Base-by-base conservation (phyloP, 176 grass and related monocot genomes). In the Hordeum vulgare region DNA sequence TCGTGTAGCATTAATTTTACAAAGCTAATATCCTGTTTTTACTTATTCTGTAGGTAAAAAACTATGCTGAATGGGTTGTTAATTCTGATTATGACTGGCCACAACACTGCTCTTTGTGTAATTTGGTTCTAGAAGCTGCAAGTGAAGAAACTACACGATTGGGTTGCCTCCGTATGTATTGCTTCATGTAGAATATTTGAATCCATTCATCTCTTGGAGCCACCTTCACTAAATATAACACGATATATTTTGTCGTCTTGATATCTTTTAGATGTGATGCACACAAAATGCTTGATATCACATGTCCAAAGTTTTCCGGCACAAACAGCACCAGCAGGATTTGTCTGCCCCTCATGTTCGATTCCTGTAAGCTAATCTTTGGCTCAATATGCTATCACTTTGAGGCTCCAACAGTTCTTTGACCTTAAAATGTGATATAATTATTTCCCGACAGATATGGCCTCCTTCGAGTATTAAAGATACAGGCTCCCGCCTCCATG, bases 31-130 rank as follows among this genome's bases (percentile, higher is more conserved):
- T 23, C 3, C 75, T 45, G 3, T 72, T 25, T 75, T 28, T 77
- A 42, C 8, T 64, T 74, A 57, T 83, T 88, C 24, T 89, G 61
- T 84, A 98, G 96, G 96, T 98, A 31, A 98, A 94, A 88, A 94
- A 99, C 58, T 99, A 99, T 83, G 92, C 96, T 81, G 93, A 99
- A 84, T 99, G 96, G 96, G 96, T 99, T 74, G 94, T 99, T 59
- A 94, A 99, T 88, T 85, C 93, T 74, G 96, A 99, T 40, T 99
- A 96, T 63, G 89, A 99, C 28, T 98, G 96, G 96, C 96, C 96
- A 64, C 96, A 92, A 79, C 94, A 85, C 20, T 98, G 96, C 69
- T 91, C 80, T 25, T 95, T 79, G 66, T 98, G 96, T 79, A 98
- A 98, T 81, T 88, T 59, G 17, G 89, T 89, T 36, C 83, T 96